Conservation (phyloP, 441 rosid species). For the Metrosideros polymorpha region DNA sequence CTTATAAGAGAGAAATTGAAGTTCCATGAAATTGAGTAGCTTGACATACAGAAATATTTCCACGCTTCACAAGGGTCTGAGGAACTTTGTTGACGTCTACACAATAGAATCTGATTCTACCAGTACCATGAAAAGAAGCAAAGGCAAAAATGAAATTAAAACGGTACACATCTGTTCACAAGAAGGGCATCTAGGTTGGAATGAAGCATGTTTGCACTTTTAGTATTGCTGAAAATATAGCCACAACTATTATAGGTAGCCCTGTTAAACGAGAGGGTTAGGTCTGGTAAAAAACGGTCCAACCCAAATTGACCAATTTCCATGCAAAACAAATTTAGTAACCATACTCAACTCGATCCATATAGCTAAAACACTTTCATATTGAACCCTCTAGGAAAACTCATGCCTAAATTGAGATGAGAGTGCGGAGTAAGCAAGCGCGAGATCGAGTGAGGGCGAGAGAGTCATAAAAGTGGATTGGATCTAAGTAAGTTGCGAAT, state of each 20-base stretch:
- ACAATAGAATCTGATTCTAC: conserved; percentile 45
- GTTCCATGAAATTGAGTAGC: background rate
- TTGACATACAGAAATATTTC: conserved; percentile 59
- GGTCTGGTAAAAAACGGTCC: too few species aligned
- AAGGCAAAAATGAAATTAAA: background rate
- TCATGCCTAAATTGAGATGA: too few species aligned
- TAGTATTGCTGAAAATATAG: background rate
- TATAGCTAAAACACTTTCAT: too few species aligned
- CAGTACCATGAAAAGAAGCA: background rate
- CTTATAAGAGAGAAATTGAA: background rate
- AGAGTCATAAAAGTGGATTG: too few species aligned
- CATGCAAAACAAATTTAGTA: too few species aligned
- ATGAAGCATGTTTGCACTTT: background rate
- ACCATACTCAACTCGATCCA: too few species aligned
- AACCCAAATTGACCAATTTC: too few species aligned
- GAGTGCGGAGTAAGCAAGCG: too few species aligned
- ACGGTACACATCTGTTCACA: accelerated
- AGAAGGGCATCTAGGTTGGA: background rate
- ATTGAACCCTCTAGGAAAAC: too few species aligned
- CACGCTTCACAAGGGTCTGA: conserved; percentile 69
- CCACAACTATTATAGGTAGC: background rate
- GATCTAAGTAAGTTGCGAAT: too few species aligned
- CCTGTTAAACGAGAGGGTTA: too few species aligned
- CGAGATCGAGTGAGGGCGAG: too few species aligned
- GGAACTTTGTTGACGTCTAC: conserved; percentile 90